Percentiles rank a stretch among this genome's conserved stretches.
phyloP scores from a whole-genome alignment of 2,329 filamentous ascomycete genomes.

The Teratosphaeria pseudoeucalypti region DNA sequence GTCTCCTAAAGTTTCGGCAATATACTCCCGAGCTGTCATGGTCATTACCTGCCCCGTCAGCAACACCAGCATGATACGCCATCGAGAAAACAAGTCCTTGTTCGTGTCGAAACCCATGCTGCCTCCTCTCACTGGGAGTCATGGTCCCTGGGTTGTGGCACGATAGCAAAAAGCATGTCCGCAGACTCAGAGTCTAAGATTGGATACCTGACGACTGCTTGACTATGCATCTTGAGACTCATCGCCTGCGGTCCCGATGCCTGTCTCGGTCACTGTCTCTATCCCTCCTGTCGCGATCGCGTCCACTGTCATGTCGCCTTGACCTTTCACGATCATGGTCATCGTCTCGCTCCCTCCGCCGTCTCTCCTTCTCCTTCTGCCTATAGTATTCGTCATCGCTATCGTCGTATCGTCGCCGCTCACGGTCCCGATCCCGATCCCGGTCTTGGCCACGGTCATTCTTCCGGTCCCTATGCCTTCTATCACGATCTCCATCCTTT shows the following conservation, averaged over 20 bases:
- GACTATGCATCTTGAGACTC: neutral
- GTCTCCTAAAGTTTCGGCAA: too few species aligned
- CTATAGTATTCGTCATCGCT: slow-evolving; percentile 15
- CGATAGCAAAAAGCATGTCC: too few species aligned
- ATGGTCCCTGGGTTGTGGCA: too few species aligned
- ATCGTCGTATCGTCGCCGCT: slow-evolving; percentile 12
- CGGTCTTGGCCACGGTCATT: slow-evolving; percentile 10
- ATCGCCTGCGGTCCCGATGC: slow-evolving; percentile 10
- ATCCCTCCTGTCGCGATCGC: neutral
- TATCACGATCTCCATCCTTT: slow-evolving; percentile 2
- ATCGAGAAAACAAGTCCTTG: too few species aligned
- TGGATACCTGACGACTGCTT: too few species aligned
- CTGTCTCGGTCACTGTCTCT: slow-evolving; percentile 9
- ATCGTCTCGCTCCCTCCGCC: slow-evolving; percentile 15
- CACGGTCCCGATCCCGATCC: slow-evolving; percentile 10
- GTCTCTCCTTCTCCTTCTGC: slow-evolving; percentile 20
- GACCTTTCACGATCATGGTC: slow-evolving; percentile 10
- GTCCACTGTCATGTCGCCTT: slow-evolving; percentile 9
- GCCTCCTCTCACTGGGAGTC: too few species aligned
- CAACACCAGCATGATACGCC: too few species aligned
- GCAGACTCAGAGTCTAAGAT: too few species aligned
- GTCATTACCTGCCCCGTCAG: too few species aligned
- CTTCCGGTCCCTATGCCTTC: slow-evolving; percentile 7
- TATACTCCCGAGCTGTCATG: too few species aligned
- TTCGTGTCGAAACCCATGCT: too few species aligned